Conservation (phyloP, 2,329 filamentous ascomycete genomes). For the Botrytis galanthina region DNA sequence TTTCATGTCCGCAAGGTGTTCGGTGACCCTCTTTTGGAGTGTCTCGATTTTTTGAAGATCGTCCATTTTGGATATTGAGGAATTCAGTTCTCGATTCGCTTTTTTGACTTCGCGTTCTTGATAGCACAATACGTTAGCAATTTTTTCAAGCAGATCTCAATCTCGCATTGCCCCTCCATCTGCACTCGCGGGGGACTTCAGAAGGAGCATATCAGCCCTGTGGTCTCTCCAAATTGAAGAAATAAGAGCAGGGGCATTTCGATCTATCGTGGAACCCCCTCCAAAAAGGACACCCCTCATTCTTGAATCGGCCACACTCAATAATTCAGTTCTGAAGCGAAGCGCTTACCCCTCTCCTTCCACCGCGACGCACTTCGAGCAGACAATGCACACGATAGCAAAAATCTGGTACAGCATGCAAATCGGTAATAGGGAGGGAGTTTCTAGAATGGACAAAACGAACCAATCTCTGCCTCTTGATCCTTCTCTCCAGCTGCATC, state of each 20-base stretch:
- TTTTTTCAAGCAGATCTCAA: constrained; percentile 11
- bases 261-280: neutral
- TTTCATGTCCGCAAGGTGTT: constrained; percentile 92
- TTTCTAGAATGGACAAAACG: constrained; percentile 41
- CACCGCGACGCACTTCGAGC: constrained; percentile 5
- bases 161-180: constrained; percentile 33
- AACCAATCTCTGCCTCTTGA: constrained; percentile 94
- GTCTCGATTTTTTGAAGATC: constrained; percentile 89
- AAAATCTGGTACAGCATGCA: neutral
- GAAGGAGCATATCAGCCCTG: neutral
- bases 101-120: constrained; percentile 91
- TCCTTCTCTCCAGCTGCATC: constrained; percentile 93
- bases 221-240: neutral
- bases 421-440: constrained; percentile 8
- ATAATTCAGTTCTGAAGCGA: constrained; percentile 11
- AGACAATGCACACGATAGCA: neutral
- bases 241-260: neutral
- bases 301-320: neutral
- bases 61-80: constrained; percentile 86
- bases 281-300: neutral
- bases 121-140: constrained; percentile 29
- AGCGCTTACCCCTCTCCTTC: constrained; percentile 21
- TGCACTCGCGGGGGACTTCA: constrained; percentile 19
- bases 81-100: constrained; percentile 85
- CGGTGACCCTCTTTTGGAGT: constrained; percentile 85